Evolutionary conservation across 2,329 filamentous ascomycete genomes (phyloP), one percentile per base, ranked within the genome.

Genomic region (Pseudocercospora crystallina): DNA sequence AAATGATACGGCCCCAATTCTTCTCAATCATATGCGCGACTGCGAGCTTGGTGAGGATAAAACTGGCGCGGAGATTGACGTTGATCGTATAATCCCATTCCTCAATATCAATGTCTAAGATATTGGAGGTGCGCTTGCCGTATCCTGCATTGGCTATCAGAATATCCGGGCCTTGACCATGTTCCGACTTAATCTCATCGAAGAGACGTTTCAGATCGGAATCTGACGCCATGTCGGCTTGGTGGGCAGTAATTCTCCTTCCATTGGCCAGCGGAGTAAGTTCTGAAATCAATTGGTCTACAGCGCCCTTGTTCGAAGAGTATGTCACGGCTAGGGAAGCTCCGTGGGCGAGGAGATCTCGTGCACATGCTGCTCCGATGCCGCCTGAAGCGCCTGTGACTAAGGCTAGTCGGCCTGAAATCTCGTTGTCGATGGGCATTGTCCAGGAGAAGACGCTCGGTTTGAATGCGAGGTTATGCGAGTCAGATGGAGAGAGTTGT

Each of bases 121-220:
- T 69, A 35, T 69, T 64, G 11, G 58, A 62, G 3, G 82, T 78
- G 8, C 82, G 76, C 62, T 83, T 84, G 30, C 83, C 84, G 54
- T 84, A 78, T 0, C 84, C 84, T 1, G 85, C 85, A 61, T 88
- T 88, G 8, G 79, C 80, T 20, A 88, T 67, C 2, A 87, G 71
- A 15, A 88, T 85, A 60, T 86, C 81, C 0, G 82, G 81, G 11
- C 56, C 56, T 2, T 75, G 73, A 48, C 79, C 73, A 62, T 86
- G 82, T 43, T 77, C 62, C 1, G 69, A 61, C 41, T 75, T 69
- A 37, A 86, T 79, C 48, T 83, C 76, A 11, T 71, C 59, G 49
- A 82, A 84, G 57, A 86, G 74, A 3, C 66, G 63, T 36, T 76
- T 67, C 30, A 85, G 79, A 40, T 80, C 77, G 5, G 76, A 74